Evolutionary conservation across 805 yeast species (phyloP), one percentile per base, ranked within the genome.

Genomic region (Candida montana): DNA sequence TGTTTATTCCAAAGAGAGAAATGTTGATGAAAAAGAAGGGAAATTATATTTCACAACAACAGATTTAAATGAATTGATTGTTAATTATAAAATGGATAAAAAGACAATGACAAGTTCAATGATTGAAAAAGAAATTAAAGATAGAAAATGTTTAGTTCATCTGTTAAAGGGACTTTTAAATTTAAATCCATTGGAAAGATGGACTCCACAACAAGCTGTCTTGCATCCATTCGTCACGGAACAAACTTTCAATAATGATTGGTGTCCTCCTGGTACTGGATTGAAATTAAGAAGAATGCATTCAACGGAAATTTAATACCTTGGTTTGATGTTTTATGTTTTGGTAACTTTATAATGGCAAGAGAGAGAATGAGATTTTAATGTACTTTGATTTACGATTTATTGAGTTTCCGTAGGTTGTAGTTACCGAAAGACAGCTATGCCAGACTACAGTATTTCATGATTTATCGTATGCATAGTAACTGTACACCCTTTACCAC

Each of bases 191-290:
- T 72, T 93, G 52, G 96, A 89, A 60, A 76, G 99, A 53, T 84
- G 96, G 83, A 87, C 97, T 0, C 99, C 99, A 11, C 96, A 88
- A 51, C 97, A 93, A 61, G 99, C 98, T 0, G 68, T 81, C 13
- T 68, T 77, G 61, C 99, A 93, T 64, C 97, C 98, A 0, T 93
- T 93, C 61, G 78, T 93, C 16, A 83, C 84, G 5, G 80, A 74
- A 38, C 69, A 69, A 40, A 69, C 66, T 42, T 81, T 76, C 53
- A 60, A 61, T 10, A 83, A 79, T 5, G 61, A 59, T 30, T 76
- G 81, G 81, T 59, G 58, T 37, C 80, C 81, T 15, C 79, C 79
- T 3, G 72, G 72, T 16, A 48, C 61, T 7, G 49, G 46, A 5
- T 27, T 49, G 23, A 44, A 36, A 26, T 23, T 41, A 9, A 37